phyloP scores from a whole-genome alignment of 306 rosid species.

The Phaseolus lunatus region DNA sequence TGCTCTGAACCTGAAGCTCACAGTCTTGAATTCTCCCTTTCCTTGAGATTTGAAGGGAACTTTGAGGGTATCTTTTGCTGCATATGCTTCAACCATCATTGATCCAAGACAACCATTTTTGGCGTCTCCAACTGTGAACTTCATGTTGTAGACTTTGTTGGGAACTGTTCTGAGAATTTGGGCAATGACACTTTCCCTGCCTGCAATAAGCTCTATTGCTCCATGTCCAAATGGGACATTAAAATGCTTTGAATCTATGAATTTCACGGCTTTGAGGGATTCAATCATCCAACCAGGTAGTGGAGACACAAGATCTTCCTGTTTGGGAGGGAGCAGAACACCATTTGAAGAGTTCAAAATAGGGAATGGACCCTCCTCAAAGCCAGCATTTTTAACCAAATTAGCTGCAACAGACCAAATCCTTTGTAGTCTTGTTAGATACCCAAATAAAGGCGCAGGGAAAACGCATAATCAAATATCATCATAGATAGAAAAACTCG shows the following conservation, averaged over 20 bases:
- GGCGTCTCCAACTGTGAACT: slow-evolving; percentile 80
- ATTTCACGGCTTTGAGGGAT: slow-evolving; percentile 86
- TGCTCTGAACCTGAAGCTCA: slow-evolving; percentile 74
- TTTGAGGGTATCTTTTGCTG: slow-evolving; percentile 74
- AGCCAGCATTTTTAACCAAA: slow-evolving; percentile 75
- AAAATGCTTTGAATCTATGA: slow-evolving; percentile 65
- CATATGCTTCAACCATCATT: slow-evolving; percentile 95
- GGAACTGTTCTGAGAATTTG: slow-evolving; percentile 76
- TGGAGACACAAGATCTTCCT: slow-evolving; percentile 78
- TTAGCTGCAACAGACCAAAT: slow-evolving; percentile 63
- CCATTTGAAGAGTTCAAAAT: slow-evolving; percentile 77
- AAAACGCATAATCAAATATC: neutral
- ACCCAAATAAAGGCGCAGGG: neutral
- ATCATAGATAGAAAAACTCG: neutral
- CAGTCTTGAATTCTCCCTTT: slow-evolving; percentile 66
- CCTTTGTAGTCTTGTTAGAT: slow-evolving; percentile 14
- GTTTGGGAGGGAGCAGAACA: slow-evolving; percentile 87
- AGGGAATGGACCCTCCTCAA: slow-evolving; percentile 89
- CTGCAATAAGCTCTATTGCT: slow-evolving; percentile 90
- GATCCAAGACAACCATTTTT: slow-evolving; percentile 93
- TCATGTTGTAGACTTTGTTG: slow-evolving; percentile 62
- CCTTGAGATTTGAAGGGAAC: slow-evolving; percentile 83
- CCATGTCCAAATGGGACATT: slow-evolving; percentile 67
- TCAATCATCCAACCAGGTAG: slow-evolving; percentile 95
- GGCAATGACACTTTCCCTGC: slow-evolving; percentile 89